Conservation (phyloP, 768 basidiomycete genomes). For the Polyporus arcularius region DNA sequence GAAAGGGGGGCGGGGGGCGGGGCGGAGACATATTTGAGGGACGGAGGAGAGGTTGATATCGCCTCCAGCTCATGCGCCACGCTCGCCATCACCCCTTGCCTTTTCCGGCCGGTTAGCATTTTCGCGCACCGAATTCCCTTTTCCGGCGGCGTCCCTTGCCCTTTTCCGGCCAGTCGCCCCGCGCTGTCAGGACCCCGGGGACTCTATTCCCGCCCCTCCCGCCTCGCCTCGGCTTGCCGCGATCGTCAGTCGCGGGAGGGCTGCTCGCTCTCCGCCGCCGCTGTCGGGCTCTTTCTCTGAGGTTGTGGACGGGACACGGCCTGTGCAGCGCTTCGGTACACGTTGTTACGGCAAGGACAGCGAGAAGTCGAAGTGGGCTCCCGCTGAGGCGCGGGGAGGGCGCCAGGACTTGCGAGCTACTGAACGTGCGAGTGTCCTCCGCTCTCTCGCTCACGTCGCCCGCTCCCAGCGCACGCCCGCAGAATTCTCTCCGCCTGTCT, state of each 20-base stretch:
- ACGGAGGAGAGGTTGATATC: conserved; percentile 16
- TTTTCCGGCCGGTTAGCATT: conserved; percentile 16
- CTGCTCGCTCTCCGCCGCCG: background rate
- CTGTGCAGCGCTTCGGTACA: conserved; percentile 10
- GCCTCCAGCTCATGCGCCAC: conserved; percentile 11
- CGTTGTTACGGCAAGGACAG: conserved; percentile 15
- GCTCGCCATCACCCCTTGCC: conserved; percentile 15
- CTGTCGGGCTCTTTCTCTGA: background rate
- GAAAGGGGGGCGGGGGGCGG: conserved; percentile 18
- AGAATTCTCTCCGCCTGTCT: conserved; percentile 11
- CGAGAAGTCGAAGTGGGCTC: conserved; percentile 9
- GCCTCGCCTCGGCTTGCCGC: background rate
- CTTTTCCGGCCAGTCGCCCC: conserved; percentile 3
- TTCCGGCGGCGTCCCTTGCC: conserved; percentile 3
- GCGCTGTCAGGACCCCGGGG: conserved; percentile 7
- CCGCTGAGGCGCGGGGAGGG: background rate
- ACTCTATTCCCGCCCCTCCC: conserved; percentile 12
- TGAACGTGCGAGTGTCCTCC: background rate
- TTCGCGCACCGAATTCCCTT: background rate
- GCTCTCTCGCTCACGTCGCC: background rate
- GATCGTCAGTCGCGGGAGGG: background rate
- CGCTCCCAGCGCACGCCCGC: background rate
- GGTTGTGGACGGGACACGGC: background rate
- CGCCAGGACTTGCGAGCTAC: background rate
- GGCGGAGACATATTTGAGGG: conserved; percentile 15